Evolutionary conservation across 441 rosid species (phyloP).

Genomic region (Omphalea diandra): DNA sequence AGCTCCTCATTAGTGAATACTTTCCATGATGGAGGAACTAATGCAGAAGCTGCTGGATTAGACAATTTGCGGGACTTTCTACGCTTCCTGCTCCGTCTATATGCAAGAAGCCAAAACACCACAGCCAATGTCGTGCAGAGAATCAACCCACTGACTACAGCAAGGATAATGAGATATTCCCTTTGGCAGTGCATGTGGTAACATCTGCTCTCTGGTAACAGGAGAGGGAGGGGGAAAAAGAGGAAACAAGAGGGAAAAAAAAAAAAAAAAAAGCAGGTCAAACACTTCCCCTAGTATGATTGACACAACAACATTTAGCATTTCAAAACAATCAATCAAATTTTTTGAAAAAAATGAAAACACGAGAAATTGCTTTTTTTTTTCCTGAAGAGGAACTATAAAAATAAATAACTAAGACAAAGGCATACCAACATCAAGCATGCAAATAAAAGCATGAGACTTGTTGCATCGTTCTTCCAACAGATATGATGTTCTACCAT

Average conservation of each 20-base stretch:
- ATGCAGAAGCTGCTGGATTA: conserved; percentile 63
- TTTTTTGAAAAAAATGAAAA: not conserved
- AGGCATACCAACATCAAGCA: conserved; percentile 58
- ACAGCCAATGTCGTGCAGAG: conserved; percentile 72
- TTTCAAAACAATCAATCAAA: conserved; percentile 6
- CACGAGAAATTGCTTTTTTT: not conserved
- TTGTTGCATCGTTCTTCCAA: conserved; percentile 55
- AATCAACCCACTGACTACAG: conserved; percentile 79
- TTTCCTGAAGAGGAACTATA: not conserved
- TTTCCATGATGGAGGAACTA: conserved; percentile 84
- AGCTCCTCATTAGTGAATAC: conserved; percentile 82
- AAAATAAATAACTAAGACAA: not conserved
- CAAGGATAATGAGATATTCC: conserved; percentile 74
- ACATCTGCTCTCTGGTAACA: conserved; percentile 55
- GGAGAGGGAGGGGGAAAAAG: not conserved
- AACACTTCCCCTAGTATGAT: conserved; percentile 1
- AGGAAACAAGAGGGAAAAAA: too few relatives aligned
- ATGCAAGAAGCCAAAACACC: conserved; percentile 81
- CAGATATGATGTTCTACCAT: conserved; percentile 40
- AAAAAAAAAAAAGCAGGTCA: not conserved
- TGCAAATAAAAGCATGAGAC: conserved; percentile 61
- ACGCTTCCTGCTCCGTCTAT: conserved; percentile 71
- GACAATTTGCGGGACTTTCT: conserved; percentile 63
- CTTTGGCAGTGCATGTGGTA: conserved; percentile 67
- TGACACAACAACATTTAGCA: conserved; percentile 8